Evolutionary conservation across 2,329 filamentous ascomycete species (phyloP).

Genomic region (Xylariaceae sp.): DNA sequence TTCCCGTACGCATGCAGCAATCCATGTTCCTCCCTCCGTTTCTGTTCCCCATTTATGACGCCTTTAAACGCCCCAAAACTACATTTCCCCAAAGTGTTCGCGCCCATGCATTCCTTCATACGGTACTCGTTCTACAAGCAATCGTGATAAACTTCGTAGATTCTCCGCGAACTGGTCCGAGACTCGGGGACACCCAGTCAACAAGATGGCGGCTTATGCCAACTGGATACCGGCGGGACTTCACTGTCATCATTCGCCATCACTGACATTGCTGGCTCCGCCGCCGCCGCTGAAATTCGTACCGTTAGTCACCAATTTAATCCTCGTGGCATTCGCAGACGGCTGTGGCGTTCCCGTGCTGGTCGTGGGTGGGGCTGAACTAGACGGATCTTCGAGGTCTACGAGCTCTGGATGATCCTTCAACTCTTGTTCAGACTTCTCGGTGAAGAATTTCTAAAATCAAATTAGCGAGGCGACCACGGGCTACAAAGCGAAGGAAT

Average conservation of each 20-base stretch:
- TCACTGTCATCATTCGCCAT: constrained; percentile 28
- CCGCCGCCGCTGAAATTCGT: constrained; percentile 22
- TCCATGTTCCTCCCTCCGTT: constrained; percentile 21
- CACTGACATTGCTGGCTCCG: constrained; percentile 24
- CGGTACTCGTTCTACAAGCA: constrained; percentile 13
- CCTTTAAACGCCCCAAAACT: constrained; percentile 17
- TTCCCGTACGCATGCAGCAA: constrained; percentile 30
- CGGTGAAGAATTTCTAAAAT: constrained; percentile 51
- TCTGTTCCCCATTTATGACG: constrained; percentile 15
- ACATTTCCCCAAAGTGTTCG: constrained; percentile 8
- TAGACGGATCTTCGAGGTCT: constrained; percentile 48
- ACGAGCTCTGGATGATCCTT: constrained; percentile 50
- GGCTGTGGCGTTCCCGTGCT: constrained; percentile 61
- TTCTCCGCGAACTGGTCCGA: neutral
- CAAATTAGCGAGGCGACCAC: constrained; percentile 31
- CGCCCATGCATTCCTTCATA: constrained; percentile 14
- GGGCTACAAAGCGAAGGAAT: neutral
- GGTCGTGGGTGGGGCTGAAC: constrained; percentile 48
- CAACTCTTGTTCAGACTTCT: constrained; percentile 49
- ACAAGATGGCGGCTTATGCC: neutral
- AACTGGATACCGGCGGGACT: neutral
- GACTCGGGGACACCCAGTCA: neutral
- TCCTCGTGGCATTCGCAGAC: constrained; percentile 52
- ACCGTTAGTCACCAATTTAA: constrained; percentile 54
- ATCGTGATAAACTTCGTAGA: neutral